Base-by-base conservation (phyloP, 192 early-diverging fungal species). In the Gaertneriomyces sp. region DNA sequence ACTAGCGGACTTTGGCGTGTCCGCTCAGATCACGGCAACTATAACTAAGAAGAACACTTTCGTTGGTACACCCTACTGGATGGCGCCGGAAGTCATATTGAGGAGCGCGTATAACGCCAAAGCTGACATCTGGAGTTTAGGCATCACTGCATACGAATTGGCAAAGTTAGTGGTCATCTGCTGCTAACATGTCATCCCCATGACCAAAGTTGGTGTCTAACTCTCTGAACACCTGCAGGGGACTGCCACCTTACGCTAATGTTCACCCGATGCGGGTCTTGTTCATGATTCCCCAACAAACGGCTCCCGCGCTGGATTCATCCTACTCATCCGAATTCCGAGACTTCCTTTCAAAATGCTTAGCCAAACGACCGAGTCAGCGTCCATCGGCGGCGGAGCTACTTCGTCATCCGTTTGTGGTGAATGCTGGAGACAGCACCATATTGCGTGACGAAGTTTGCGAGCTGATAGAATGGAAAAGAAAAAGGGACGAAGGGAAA, bases 121-220 rank as follows among this genome's bases (percentile, higher is more conserved):
- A 85, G 96, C 94, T 0, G 96, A 98, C 74, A 94, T 97, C 43
- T 98, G 94, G 94, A 93, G 90, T 38, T 79, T 98, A 25, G 94
- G 95, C 1, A 97, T 98, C 70, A 96, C 94, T 12, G 66, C 66
- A 8, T 75, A 76, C 42, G 82, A 84, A 66, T 70, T 84, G 60
- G 79, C 79, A 56, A 65, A 75, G 63, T 70, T n/a, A 45, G 53
- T 45, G 14, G 8, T 11, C 16, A 16, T 14, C 16, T 60, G n/a
- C 14, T 60, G 43, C 25, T 33, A 56, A 20, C 25, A 1, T 60
- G 10, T 47, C 11, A 49, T 53, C 49, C 44, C 12, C 3, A 4
- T 19, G 12, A 44, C 58, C 7, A 59, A 9, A 7, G 89, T 89
- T 1, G 90, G 92, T 46, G 92, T 79, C 70, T 94, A 44, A 51